Evolutionary conservation across 2,329 filamentous ascomycete genomes (phyloP).

Genomic region (Lojkania enalia): DNA sequence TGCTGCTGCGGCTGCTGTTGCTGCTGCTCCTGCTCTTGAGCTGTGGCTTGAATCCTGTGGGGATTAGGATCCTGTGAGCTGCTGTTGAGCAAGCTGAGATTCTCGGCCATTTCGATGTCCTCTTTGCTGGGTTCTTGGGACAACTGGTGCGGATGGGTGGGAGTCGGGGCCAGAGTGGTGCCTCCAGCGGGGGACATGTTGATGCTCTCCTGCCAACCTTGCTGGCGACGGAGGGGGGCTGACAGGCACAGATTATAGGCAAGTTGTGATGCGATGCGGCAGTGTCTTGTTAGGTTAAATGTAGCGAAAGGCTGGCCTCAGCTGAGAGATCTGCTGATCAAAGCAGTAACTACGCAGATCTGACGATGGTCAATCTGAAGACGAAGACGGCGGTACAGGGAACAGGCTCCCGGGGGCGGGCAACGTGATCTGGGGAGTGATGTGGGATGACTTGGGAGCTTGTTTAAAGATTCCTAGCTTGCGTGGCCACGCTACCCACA

Average conservation of each 20-base stretch:
- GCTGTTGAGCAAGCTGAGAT: constrained; percentile 50
- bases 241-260: constrained; percentile 5
- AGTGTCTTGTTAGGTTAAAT: constrained; percentile 24
- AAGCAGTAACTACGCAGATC: no score
- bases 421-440: constrained; percentile 29
- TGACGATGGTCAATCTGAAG: no score
- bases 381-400: background rate
- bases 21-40: constrained; percentile 20
- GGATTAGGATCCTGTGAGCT: constrained; percentile 45
- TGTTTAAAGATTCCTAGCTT: constrained; percentile 16
- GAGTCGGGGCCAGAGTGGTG: constrained; percentile 43
- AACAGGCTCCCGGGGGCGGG: constrained; percentile 15
- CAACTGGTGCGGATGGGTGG: constrained; percentile 43
- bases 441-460: constrained; percentile 18
- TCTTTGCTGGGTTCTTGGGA: constrained; percentile 52
- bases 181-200: constrained; percentile 36
- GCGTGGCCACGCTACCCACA: background rate
- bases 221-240: constrained; percentile 13
- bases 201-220: constrained; percentile 25
- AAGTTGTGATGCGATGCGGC: constrained; percentile 14
- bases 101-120: constrained; percentile 55
- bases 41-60: constrained; percentile 20
- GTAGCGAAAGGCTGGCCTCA: no score
- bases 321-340: no score
- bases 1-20: no score